Base-by-base conservation (phyloP, 495 filamentous ascomycete genomes). In the Aspergillus leporis region DNA sequence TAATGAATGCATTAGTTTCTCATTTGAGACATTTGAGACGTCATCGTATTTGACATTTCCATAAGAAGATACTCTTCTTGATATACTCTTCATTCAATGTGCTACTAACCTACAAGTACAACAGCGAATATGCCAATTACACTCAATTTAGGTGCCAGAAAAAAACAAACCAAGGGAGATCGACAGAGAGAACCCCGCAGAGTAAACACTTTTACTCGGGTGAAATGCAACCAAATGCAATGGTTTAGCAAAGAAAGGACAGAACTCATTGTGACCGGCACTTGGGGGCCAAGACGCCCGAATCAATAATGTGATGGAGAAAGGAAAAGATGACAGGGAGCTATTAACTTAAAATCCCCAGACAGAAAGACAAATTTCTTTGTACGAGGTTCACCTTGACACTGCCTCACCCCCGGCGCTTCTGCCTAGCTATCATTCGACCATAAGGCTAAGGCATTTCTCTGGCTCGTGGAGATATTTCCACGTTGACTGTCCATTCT, bases 371-470 rank as follows among this genome's bases (percentile, higher is more conserved):
- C 10, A 1, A 4, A 36, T 36, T 10, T 12, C 34, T 14, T 36
- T 36, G 34, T n/a, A 41, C 38, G 6, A 41, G 58, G 58, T 40
- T 51, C 41, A 32, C 14, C 36, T 34, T 41, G 14, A 41, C 38
- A 41, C 38, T 41, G 38, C 59, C 38, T 14, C 38, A 41, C n/a
- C 38, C 14, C 6, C 38, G 38, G 38, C 38, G 38, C 38, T 41
- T 41, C 38, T 41, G 10, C 13, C 34, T 16, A 14, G 10, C 14
- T 41, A 3, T 14, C 38, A 41, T 41, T 41, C 38, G 14, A 41
- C 38, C 14, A 14, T 41, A 16, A n/a, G 54, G 38, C 49, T 32
- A 18, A 61, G 53, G 36, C 30, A 30, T 41, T n/a, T 14, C 6
- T 41, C 16, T n/a, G 38, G 14, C 38, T n/a, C 13, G 12, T 41